These are phyloP conservation scores for Leishmania mexicana DNA, from an alignment of 208 protist genomes.

Conservation along the genomic window DNA sequence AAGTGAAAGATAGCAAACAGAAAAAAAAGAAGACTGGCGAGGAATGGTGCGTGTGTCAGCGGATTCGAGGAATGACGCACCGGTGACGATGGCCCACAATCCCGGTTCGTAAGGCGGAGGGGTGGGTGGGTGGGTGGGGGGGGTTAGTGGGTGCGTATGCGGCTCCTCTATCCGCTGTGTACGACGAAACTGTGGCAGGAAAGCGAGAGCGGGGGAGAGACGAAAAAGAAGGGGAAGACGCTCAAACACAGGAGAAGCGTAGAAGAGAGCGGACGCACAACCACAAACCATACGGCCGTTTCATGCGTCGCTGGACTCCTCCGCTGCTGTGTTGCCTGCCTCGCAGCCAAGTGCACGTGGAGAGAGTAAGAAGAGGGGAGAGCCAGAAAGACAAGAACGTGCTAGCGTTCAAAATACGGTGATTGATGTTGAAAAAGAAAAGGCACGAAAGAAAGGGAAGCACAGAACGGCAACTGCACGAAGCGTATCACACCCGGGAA, in stretches of 20 bases:
- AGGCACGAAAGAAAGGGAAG: not conserved
- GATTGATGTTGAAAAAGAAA: not conserved
- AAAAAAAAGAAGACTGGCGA: not conserved
- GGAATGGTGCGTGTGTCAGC: not conserved
- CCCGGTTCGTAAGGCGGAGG: not conserved
- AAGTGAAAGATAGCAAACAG: not conserved
- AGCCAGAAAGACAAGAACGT: not conserved
- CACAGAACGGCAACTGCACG: not conserved
- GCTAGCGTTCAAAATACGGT: not conserved
- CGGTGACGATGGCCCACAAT: not conserved
- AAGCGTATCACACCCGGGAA: not conserved
- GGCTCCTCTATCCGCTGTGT: not conserved
- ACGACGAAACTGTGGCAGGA: not conserved
- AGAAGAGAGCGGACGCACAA: not conserved
- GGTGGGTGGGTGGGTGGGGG: not conserved
- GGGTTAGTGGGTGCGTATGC: not conserved
- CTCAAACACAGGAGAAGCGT: not conserved
- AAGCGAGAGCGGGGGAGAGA: slow-evolving; percentile 11
- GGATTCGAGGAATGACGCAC: not conserved
- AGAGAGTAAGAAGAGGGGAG: not conserved
- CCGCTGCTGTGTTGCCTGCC: not conserved
- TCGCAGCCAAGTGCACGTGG: not conserved
- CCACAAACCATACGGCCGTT: not conserved
- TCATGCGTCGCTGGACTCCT: not conserved
- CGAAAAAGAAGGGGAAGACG: not conserved